Evolutionary conservation across 441 rosid species (phyloP).

Genomic region (Populus tomentosa): DNA sequence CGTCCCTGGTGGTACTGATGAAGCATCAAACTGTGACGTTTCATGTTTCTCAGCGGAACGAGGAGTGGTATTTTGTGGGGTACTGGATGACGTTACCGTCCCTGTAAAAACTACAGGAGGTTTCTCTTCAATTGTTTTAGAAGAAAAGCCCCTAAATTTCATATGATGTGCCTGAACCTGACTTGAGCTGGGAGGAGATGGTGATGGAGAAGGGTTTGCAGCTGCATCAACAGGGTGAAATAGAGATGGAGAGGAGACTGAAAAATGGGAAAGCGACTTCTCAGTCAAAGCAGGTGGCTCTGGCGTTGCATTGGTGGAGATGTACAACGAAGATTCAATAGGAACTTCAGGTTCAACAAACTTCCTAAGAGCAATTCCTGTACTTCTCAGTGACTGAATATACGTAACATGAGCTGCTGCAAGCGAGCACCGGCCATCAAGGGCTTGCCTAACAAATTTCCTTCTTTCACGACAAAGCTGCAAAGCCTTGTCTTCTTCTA

Average conservation of each 20-base stretch:
- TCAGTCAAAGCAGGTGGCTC: conserved; percentile 62
- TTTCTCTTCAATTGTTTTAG: conserved; percentile 65
- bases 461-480: conserved; percentile 88
- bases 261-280: conserved; percentile 58
- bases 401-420: conserved; percentile 78
- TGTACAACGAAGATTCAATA: conserved; percentile 62
- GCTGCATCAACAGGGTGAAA: conserved; percentile 47
- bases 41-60: conserved; percentile 45
- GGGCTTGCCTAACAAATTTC: conserved; percentile 83
- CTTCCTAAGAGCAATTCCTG: conserved; percentile 67
- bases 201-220: conserved; percentile 57
- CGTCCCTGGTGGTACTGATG: conserved; percentile 48
- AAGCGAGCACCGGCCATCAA: conserved; percentile 85
- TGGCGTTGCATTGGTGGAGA: conserved; percentile 74
- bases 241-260: conserved; percentile 58
- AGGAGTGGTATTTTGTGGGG: conserved; percentile 38
- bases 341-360: conserved; percentile 80
- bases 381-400: conserved; percentile 64
- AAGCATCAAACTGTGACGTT: conserved; percentile 44
- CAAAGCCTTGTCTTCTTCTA: conserved; percentile 82
- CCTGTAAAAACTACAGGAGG: conserved; percentile 46
- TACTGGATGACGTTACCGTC: conserved; percentile 49
- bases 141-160: conserved; percentile 18
- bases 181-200: conserved; percentile 54
- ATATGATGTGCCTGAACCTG: conserved; percentile 59